These are phyloP conservation scores for Aspergillus panamensis DNA, from an alignment of 495 filamentous ascomycete species.

Conservation along the genomic window DNA sequence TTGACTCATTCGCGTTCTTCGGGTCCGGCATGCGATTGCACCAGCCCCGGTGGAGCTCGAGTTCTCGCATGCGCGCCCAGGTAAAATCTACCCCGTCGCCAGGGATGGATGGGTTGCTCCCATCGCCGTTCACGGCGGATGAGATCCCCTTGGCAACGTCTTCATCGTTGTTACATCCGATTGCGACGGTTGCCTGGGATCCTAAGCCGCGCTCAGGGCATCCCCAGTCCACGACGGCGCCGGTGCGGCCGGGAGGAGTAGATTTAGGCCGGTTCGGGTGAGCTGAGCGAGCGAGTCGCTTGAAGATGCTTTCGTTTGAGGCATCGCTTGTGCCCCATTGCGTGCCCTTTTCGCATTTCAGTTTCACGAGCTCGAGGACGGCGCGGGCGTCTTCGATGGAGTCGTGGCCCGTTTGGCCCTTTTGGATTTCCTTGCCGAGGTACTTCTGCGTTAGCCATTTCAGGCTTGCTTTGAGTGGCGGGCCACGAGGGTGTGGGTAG, in stretches of 20 bases:
- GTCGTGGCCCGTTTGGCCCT: slow-evolving; percentile 75
- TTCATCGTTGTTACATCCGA: slow-evolving; percentile 71
- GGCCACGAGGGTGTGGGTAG: slow-evolving; percentile 76
- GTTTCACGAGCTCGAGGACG: slow-evolving; percentile 86
- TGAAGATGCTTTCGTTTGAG: slow-evolving; percentile 81
- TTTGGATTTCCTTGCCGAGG: slow-evolving; percentile 81
- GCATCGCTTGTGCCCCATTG: slow-evolving; percentile 74
- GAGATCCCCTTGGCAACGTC: slow-evolving; percentile 70
- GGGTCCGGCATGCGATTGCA: slow-evolving; percentile 58
- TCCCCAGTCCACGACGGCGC: slow-evolving; percentile 87
- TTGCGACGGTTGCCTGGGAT: slow-evolving; percentile 62
- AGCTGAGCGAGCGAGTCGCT: slow-evolving; percentile 63
- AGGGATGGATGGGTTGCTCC: slow-evolving; percentile 57
- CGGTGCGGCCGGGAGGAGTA: slow-evolving; percentile 52
- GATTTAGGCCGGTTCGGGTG: slow-evolving; percentile 47
- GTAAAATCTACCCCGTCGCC: slow-evolving; percentile 78
- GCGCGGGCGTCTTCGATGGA: slow-evolving; percentile 88
- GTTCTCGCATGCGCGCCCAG: slow-evolving; percentile 81
- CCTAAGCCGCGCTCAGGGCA: slow-evolving; percentile 71
- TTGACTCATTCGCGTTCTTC: slow-evolving; percentile 50
- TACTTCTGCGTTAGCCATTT: slow-evolving; percentile 82
- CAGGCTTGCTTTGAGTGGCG: slow-evolving; percentile 69
- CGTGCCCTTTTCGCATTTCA: slow-evolving; percentile 90
- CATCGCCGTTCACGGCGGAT: slow-evolving; percentile 65
- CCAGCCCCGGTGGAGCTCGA: slow-evolving; percentile 81